Percentiles rank a stretch among this genome's conserved stretches.
Conservation (phyloP, 345 rosid species). For the Rhodamnia rubescens region DNA sequence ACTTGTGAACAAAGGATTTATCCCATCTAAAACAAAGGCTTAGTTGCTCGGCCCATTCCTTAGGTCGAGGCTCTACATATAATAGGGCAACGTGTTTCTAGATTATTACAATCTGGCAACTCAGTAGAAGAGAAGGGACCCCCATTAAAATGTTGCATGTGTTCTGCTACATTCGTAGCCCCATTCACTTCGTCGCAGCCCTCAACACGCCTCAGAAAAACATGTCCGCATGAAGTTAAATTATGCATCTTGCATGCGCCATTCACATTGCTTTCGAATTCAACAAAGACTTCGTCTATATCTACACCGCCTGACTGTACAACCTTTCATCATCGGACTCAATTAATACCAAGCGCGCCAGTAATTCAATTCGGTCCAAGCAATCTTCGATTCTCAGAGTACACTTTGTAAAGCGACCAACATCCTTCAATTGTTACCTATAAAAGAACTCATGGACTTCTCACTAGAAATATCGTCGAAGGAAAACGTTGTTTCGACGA, state of each 20-base stretch:
- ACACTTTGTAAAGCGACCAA: background rate
- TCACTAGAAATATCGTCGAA: rapidly evolving
- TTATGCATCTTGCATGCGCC: background rate
- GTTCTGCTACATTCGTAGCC: background rate
- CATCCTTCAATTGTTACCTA: background rate
- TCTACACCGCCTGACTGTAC: background rate
- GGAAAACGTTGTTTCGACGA: background rate
- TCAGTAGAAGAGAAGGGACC: background rate
- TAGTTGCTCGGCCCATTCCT: background rate
- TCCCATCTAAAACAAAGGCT: background rate
- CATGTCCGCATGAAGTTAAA: background rate
- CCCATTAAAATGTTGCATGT: background rate
- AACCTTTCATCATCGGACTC: background rate
- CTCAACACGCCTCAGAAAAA: background rate
- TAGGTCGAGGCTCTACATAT: background rate
- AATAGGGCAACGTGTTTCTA: background rate
- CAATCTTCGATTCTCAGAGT: background rate
- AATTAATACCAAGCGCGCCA: background rate
- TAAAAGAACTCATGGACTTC: background rate
- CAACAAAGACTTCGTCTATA: background rate
- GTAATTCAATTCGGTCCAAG: background rate
- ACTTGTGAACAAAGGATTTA: background rate
- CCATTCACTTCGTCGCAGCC: background rate
- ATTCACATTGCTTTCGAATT: background rate
- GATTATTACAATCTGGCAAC: background rate